A percentile compares a stretch with the other conserved stretches of the same genome.
Conservation (phyloP, 1,284 basidiomycete species). For the Xerocomus amazonicus region DNA sequence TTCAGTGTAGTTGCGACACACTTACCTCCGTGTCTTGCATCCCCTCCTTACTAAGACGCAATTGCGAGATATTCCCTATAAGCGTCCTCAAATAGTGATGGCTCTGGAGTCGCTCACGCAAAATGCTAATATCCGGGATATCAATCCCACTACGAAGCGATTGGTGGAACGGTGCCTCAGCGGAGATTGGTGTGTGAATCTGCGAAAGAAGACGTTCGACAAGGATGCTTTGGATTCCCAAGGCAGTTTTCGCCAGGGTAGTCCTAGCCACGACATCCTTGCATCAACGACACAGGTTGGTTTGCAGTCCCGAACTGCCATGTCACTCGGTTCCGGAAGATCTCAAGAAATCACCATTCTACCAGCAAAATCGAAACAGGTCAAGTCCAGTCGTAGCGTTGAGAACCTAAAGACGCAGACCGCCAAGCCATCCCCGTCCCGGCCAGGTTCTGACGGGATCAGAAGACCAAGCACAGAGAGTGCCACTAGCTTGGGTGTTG, state of each 20-base stretch:
- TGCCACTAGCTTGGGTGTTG: constrained; percentile 43
- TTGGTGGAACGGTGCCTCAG: constrained; percentile 89
- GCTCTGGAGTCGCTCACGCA: constrained; percentile 78
- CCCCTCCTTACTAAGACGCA: constrained; percentile 95
- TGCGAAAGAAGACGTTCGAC: constrained; percentile 40
- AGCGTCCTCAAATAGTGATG: constrained; percentile 84
- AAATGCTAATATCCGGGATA: constrained; percentile 74
- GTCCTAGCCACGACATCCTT: constrained; percentile 44
- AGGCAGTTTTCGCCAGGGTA: constrained; percentile 29
- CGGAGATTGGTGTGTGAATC: constrained; percentile 83
- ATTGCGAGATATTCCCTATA: constrained; percentile 82
- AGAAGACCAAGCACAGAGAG: constrained; percentile 51
- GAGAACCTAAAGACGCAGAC: constrained; percentile 41
- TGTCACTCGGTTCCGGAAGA: constrained; percentile 33
- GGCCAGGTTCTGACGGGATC: constrained; percentile 38
- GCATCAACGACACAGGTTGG: constrained; percentile 32
- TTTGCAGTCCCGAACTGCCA: constrained; percentile 17
- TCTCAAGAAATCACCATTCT: constrained; percentile 13
- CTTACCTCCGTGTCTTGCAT: constrained; percentile 94
- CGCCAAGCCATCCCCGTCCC: constrained; percentile 25
- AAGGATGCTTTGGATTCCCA: constrained; percentile 29
- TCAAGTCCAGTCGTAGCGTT: constrained; percentile 62
- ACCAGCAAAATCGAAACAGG: constrained; percentile 36
- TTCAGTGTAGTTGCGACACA: constrained; percentile 80
- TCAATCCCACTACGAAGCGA: constrained; percentile 83